Base-by-base conservation (phyloP, 1,284 basidiomycete genomes). In the Ceratorhiza oryzae-sativae region DNA sequence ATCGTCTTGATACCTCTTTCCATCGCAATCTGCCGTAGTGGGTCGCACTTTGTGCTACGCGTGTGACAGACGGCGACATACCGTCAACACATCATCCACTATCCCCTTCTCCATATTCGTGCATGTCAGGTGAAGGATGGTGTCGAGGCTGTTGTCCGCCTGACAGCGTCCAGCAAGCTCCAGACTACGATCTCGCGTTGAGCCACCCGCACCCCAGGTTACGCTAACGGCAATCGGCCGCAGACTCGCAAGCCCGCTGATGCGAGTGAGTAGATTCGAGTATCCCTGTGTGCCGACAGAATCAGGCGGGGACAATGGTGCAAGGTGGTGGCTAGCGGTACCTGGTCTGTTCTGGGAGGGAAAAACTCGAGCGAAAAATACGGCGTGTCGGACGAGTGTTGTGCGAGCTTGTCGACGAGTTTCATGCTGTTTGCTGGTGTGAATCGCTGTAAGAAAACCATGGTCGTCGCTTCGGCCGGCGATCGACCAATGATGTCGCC, bases 201-300 rank as follows among this genome's bases (percentile, higher is more conserved):
- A 89, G 0, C 97, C 96, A n/a, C 96, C 95, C 0, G 96, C 95
- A 60, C 96, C 96, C 96, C 96, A 98, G 77, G 96, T 98, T 42
- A 98, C 86, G 77, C 91, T 94, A 76, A 96, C 86, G 36, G 91
- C 93, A 12, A 94, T 82, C 12, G 94, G 94, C 20, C 88, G 83
- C 34, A 94, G 82, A 3, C 83, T 78, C 39, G 88, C 83, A 61
- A 97, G 83, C 63, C 94, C 87, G 34, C 87, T 86, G 75, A 94
- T 92, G 74, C 96, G 89, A 74, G 90, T 84, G 74, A 94, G 83
- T 30, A 97, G 84, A 80, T 97, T 97, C 77, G 92, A 89, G 77
- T 92, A 93, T 74, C 93, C 96, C 88, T 93, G 41, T 18, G 12
- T n/a, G 34, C n/a, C 30, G 32, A 25, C 53, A 42, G 27, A 34